Conservation (phyloP, 805 yeast species). For the Isabelozyma pseudorhagii region DNA sequence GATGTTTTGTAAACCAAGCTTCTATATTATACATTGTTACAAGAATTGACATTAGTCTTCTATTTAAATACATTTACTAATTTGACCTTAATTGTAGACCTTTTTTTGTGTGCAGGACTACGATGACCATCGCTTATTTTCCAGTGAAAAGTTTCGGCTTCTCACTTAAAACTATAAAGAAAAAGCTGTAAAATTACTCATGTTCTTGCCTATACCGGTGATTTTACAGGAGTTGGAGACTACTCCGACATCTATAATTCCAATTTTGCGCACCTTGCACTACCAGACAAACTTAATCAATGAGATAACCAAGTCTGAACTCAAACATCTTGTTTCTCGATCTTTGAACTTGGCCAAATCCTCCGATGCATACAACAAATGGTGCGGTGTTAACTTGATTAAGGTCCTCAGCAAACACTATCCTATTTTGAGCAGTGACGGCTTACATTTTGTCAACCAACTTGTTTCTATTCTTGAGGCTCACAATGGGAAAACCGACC, state of each 20-base stretch:
- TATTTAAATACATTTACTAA: neutral
- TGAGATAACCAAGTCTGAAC: constrained; percentile 46
- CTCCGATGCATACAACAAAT: constrained; percentile 38
- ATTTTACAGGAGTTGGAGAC: constrained; percentile 25
- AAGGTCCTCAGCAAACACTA: constrained; percentile 41
- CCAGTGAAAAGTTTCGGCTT: neutral
- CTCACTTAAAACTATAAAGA: too few relatives aligned
- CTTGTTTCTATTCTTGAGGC: constrained; percentile 41
- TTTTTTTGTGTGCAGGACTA: neutral
- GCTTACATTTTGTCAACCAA: constrained; percentile 35
- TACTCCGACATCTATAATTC: constrained; percentile 23
- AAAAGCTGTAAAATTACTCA: neutral
- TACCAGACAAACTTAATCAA: constrained; percentile 27
- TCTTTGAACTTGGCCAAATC: constrained; percentile 27
- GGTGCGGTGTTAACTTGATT: constrained; percentile 59
- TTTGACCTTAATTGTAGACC: neutral
- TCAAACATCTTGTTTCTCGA: constrained; percentile 47
- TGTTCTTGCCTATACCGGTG: constrained; percentile 19
- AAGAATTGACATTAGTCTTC: neutral
- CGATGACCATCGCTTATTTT: neutral
- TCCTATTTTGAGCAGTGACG: constrained; percentile 38
- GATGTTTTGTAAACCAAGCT: constrained; percentile 2
- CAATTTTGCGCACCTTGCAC: constrained; percentile 28
- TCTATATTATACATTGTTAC: too few relatives aligned
- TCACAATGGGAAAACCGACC: constrained; percentile 30